Base-by-base conservation (phyloP, 108 stramenopile species). In the Cyclotella atomus region DNA sequence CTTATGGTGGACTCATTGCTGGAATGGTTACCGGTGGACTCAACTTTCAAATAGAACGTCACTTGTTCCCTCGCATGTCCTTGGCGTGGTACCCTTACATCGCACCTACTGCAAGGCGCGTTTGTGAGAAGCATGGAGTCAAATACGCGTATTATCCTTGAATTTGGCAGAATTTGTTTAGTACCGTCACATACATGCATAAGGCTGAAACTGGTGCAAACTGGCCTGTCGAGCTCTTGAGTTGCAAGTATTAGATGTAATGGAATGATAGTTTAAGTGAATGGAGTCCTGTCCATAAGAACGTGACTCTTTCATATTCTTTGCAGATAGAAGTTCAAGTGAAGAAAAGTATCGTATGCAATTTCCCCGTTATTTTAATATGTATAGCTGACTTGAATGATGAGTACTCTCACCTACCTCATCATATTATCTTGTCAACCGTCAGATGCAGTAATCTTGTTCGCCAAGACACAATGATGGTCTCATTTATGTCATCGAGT, bases 81-180 rank as follows among this genome's bases (percentile, higher is more conserved):
- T 87, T 84, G 17, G 91, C 95, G 36, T 96, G 97, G 95, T 99
- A 98, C 75, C 99, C 99, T 0, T 93, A 83, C 76, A 99, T 99
- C 80, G 97, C 99, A 7, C 98, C 97, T 7, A 96, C 83, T 19
- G 97, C 98, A 73, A 89, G 95, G 50, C 76, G 88, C 62, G 80
- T 97, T 35, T 98, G 98, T 84, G 74, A 88, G 79, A 95, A 98
- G 81, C 94, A 95, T 65, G 90, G 87, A 19, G 97, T 98, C 16
- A 80, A 82, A 19, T 99, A 99, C 76, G 87, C 83, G 0, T 89
- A 91, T 63, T 97, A 95, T 70, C 92, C 93, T 9, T 93, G 87
- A 87, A 68, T 94, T 28, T 79, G 70, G 75, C 81, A 93, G 45
- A 96, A 96, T 77, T 72, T 96, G 60, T 45, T 68, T 24, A 89